phyloP scores from a whole-genome alignment of 805 yeast species.

The Saccharomycopsis schoenii region DNA sequence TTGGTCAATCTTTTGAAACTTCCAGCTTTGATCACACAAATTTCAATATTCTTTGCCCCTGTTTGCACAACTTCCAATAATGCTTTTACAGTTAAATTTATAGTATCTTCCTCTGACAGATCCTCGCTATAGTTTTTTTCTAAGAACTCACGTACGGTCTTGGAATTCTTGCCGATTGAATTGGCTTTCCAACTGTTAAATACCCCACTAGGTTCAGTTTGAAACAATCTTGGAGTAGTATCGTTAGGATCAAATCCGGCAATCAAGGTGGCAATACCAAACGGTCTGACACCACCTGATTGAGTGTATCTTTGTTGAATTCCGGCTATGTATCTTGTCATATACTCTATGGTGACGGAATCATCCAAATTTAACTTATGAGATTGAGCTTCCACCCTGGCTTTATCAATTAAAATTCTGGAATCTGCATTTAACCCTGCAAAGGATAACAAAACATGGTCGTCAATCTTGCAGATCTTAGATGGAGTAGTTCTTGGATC shows the following conservation, averaged over 20 bases:
- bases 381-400: constrained; percentile 93
- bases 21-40: constrained; percentile 72
- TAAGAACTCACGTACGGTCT: constrained; percentile 90
- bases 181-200: constrained; percentile 97
- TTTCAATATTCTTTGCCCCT: constrained; percentile 93
- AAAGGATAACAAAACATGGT: constrained; percentile 84
- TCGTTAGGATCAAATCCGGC: constrained; percentile 93
- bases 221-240: constrained; percentile 70
- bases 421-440: constrained; percentile 99
- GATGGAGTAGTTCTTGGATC: constrained; percentile 95
- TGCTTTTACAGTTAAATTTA: constrained; percentile 75
- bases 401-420: constrained; percentile 85
- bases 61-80: constrained; percentile 95
- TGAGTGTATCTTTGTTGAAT: constrained; percentile 96
- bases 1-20: constrained; percentile 48
- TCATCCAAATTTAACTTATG: constrained; percentile 92
- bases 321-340: constrained; percentile 94
- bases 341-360: constrained; percentile 81
- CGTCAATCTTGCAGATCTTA: constrained; percentile 84
- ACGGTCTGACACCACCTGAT: constrained; percentile 97
- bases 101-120: constrained; percentile 60
- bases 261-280: constrained; percentile 89
- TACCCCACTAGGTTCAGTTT: constrained; percentile 96
- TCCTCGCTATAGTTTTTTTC: constrained; percentile 71
- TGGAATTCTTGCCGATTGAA: constrained; percentile 90